Conservation (phyloP, 2,329 filamentous ascomycete species). For the Hirsutella rhossiliensis region DNA sequence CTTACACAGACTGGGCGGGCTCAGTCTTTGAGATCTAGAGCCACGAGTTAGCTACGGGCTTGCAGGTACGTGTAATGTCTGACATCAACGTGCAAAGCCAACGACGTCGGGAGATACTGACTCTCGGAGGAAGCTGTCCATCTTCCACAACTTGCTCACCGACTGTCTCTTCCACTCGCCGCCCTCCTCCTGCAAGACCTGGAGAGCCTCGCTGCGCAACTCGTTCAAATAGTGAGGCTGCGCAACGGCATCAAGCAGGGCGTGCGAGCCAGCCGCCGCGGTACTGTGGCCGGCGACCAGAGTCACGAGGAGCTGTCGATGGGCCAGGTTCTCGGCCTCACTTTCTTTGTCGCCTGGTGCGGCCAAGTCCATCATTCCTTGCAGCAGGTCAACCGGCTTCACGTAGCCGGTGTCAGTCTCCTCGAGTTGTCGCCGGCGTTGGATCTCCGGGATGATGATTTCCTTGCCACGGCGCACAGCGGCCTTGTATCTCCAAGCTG, state of each 20-base stretch:
- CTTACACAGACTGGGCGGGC: conserved; percentile 4
- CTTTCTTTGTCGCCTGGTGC: background rate
- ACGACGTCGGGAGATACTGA: no score
- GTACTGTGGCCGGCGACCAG: conserved; percentile 5
- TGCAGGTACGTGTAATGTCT: no score
- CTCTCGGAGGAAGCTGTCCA: conserved; percentile 7
- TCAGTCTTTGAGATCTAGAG: conserved; percentile 5
- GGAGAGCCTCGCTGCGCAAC: conserved; percentile 1
- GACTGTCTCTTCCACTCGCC: conserved; percentile 1
- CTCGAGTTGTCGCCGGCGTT: conserved; percentile 2
- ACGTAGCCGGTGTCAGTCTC: background rate
- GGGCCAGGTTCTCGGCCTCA: conserved; percentile 1
- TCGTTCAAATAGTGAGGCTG: conserved; percentile 1
- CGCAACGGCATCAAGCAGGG: conserved; percentile 2
- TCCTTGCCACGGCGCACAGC: conserved; percentile 1
- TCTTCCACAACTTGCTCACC: conserved; percentile 3
- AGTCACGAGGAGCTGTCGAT: conserved; percentile 2
- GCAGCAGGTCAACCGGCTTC: conserved; percentile 4
- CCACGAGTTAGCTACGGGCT: background rate
- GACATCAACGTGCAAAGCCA: no score
- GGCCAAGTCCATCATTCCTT: conserved; percentile 4
- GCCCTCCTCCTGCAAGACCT: background rate
- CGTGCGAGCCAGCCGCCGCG: conserved; percentile 4
- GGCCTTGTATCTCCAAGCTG: conserved; percentile 1
- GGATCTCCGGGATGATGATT: conserved; percentile 1